These are phyloP conservation scores for Tephrocybe rancida DNA, from an alignment of 768 basidiomycete species.

Conservation along the genomic window DNA sequence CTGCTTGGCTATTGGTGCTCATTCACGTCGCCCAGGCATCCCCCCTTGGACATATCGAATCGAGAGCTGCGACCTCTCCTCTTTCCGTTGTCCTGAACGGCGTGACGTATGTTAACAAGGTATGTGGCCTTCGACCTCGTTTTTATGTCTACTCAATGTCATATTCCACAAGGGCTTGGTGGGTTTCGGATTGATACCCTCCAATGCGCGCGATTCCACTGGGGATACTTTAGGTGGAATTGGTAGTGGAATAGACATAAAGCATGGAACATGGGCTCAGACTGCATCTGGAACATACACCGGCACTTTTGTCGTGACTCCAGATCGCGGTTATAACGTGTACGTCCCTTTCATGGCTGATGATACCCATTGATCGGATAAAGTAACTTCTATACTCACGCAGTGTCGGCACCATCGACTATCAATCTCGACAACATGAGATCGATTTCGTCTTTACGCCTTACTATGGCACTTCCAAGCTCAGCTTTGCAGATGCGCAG, in stretches of 20 bases:
- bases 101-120: too few relatives aligned
- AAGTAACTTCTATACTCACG: background rate
- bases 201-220: slow-evolving; percentile 55
- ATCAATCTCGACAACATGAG: slow-evolving; percentile 60
- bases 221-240: slow-evolving; percentile 65
- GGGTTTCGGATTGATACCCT: slow-evolving; percentile 63
- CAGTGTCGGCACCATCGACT: slow-evolving; percentile 59
- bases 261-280: slow-evolving; percentile 49
- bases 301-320: slow-evolving; percentile 50
- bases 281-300: slow-evolving; percentile 35
- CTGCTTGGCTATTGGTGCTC: too few relatives aligned
- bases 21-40: too few relatives aligned
- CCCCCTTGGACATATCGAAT: too few relatives aligned
- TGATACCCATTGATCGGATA: background rate
- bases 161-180: too few relatives aligned
- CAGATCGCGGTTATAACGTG: slow-evolving; percentile 63
- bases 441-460: slow-evolving; percentile 61
- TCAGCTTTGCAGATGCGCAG: slow-evolving; percentile 52
- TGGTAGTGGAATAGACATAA: slow-evolving; percentile 62
- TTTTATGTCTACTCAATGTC: too few relatives aligned
- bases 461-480: slow-evolving; percentile 46
- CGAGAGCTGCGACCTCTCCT: too few relatives aligned
- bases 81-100: too few relatives aligned
- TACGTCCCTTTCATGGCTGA: slow-evolving; percentile 36
- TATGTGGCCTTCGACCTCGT: too few relatives aligned